Evolutionary conservation across 352 stramenopile species (phyloP).

Genomic region (Globisporangium abappressorium): DNA sequence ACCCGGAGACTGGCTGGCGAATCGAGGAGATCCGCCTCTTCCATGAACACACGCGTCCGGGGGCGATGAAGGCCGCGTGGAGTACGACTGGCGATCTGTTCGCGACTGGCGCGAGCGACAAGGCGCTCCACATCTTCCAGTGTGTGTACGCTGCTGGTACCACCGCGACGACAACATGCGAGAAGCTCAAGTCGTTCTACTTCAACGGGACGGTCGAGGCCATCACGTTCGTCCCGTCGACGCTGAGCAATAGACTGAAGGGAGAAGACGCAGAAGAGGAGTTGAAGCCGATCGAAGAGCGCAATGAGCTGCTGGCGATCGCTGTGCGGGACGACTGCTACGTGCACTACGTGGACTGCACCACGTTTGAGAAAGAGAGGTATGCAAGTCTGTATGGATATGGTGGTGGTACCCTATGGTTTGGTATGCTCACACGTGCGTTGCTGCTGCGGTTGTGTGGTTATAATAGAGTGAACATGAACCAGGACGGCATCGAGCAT

Average conservation of each 20-base stretch:
- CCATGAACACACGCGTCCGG: constrained; percentile 71
- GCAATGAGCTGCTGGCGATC: constrained; percentile 53
- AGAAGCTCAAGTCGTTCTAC: constrained; percentile 82
- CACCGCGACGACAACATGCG: constrained; percentile 19
- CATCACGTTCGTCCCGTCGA: constrained; percentile 46
- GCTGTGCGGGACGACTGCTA: constrained; percentile 82
- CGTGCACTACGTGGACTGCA: constrained; percentile 78
- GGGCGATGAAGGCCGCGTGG: constrained; percentile 67
- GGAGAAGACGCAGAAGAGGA: neutral
- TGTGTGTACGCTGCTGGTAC: constrained; percentile 20
- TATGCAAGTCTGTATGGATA: constrained; percentile 17
- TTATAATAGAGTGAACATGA: constrained; percentile 75
- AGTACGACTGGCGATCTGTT: constrained; percentile 51
- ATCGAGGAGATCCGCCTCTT: constrained; percentile 46
- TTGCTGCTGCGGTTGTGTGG: neutral
- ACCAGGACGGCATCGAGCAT: constrained; percentile 81
- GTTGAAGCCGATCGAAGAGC: neutral
- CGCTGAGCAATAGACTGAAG: neutral
- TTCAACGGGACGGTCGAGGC: constrained; percentile 82
- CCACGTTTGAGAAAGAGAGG: constrained; percentile 78
- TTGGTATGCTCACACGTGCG: neutral
- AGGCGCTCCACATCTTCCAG: constrained; percentile 67
- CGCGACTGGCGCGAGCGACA: constrained; percentile 72
- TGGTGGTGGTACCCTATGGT: neutral
- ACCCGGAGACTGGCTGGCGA: constrained; percentile 29